Evolutionary conservation across 148 eudicot species (phyloP), one percentile per base, ranked within the genome.

Genomic region (Camellia japonica): DNA sequence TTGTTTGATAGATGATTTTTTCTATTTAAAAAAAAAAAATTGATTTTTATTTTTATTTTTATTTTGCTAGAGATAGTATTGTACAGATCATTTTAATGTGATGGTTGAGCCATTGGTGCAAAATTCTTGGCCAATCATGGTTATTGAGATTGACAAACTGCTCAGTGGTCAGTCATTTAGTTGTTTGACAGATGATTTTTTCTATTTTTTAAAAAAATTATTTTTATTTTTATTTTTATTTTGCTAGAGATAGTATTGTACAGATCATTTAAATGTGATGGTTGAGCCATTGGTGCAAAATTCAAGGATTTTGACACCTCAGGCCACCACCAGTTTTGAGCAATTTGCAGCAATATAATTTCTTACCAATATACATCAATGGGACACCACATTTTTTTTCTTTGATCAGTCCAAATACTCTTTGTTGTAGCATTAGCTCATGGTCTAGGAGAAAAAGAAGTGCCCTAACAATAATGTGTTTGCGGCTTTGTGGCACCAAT

Each of bases 11-110:
- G 38, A 30, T 30, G 38, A 30, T 30, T 30, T 30, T 30, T 30
- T 30, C 38, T 30, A 30, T 30, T 30, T 30, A 30, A 30, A 30
- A 30, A 30, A 30, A 30, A 41, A 72, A 30, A 23, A 10, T 0
- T 30, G 38, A 3, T 43, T 5, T 10, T 43, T 19, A 23, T 16
- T 5, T 10, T 43, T 19, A 23, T 16, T 58, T 6, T 76, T 68
- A 68, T 49, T 55, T 68, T 76, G 75, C 47, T 78, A 60, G 80
- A 81, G 70, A 76, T 76, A 68, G 68, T 52, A 54, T 10, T 76
- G 83, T 81, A 76, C 76, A 81, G 83, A 65, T 81, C 44, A 69
- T 75, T 30, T 30, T 30, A 30, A 30, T 30, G 38, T 30, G 38
- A 30, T 30, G 38, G 38, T 30, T 30, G 38, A 30, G 38, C 38